Conservation (phyloP, 768 basidiomycete genomes). For the Xerocomus brunneocitrinus region DNA sequence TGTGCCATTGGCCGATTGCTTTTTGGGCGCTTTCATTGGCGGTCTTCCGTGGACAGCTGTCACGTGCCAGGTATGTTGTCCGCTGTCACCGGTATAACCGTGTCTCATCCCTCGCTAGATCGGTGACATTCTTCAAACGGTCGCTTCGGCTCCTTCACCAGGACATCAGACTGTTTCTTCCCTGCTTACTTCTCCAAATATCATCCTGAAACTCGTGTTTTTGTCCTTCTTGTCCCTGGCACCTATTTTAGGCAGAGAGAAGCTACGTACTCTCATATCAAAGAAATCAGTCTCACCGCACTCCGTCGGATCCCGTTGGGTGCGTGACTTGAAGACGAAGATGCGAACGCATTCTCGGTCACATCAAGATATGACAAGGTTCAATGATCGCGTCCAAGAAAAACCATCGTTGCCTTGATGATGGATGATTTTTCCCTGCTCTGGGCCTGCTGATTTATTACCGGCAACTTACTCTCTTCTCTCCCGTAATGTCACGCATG, state of each 20-base stretch:
- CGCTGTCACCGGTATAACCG: slow-evolving; percentile 12
- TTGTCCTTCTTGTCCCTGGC: slow-evolving; percentile 82
- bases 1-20: slow-evolving; percentile 69
- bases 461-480: slow-evolving; percentile 10
- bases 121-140: slow-evolving; percentile 82
- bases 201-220: slow-evolving; percentile 78
- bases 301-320: slow-evolving; percentile 42
- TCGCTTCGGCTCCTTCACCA: slow-evolving; percentile 67
- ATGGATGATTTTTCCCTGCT: slow-evolving; percentile 11
- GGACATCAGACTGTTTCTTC: slow-evolving; percentile 78
- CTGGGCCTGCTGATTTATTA: slow-evolving; percentile 20
- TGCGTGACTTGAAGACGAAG: slow-evolving; percentile 64
- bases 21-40: slow-evolving; percentile 80
- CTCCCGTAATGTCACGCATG: slow-evolving; percentile 21
- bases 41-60: slow-evolving; percentile 88
- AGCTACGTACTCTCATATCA: slow-evolving; percentile 55
- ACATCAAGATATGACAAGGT: slow-evolving; percentile 42
- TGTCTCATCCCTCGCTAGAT: slow-evolving; percentile 44
- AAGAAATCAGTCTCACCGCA: slow-evolving; percentile 23
- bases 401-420: slow-evolving; percentile 36
- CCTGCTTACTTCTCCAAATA: slow-evolving; percentile 76
- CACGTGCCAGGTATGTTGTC: slow-evolving; percentile 68
- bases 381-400: slow-evolving; percentile 52
- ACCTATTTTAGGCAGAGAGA: slow-evolving; percentile 75
- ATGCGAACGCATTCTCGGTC: slow-evolving; percentile 53